A percentile compares a stretch with the other conserved stretches of the same genome.
Conservation (phyloP, 371 early-diverging fungal genomes). For the Rhizopus delemar region DNA sequence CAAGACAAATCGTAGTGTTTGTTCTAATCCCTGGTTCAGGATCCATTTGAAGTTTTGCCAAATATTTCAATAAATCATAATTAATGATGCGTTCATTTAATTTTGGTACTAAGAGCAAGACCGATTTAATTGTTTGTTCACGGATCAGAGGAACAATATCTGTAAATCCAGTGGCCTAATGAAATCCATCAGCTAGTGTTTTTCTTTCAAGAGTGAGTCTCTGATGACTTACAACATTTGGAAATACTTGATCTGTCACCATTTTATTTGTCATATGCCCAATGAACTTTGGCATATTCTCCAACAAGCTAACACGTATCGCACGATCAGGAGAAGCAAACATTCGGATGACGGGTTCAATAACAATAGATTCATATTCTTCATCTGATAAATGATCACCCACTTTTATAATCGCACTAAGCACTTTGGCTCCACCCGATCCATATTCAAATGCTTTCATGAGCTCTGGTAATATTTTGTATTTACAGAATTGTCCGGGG, state of each 20-base stretch:
- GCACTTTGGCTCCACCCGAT: conserved; percentile 84
- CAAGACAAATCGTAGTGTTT: conserved; percentile 91
- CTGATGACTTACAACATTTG: conserved; percentile 65
- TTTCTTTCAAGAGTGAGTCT: background rate
- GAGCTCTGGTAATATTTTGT: conserved; percentile 90
- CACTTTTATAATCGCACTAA: conserved; percentile 83
- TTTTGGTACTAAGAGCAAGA: conserved; percentile 73
- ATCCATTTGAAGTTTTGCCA: conserved; percentile 88
- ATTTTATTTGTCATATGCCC: conserved; percentile 68
- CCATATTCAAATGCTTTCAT: conserved; percentile 91
- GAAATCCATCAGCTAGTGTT: background rate
- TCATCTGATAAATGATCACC: conserved; percentile 69
- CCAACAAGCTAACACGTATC: conserved; percentile 84
- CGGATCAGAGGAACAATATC: conserved; percentile 90
- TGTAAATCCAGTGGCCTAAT: conserved; percentile 81
- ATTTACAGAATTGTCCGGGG: conserved; percentile 80
- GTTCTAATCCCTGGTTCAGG: conserved; percentile 94
- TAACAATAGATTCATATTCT: conserved; percentile 72
- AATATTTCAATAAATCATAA: conserved; percentile 78
- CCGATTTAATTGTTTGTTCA: conserved; percentile 88
- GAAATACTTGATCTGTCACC: conserved; percentile 84
- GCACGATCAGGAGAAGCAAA: conserved; percentile 89
- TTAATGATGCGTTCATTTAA: conserved; percentile 77
- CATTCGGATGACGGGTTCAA: conserved; percentile 78
- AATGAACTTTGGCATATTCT: conserved; percentile 73